Percentiles rank a stretch among this genome's conserved stretches.
These are phyloP conservation scores for Cladosporium austrohemisphaericum DNA, from an alignment of 2,329 filamentous ascomycete genomes.

Conservation along the genomic window DNA sequence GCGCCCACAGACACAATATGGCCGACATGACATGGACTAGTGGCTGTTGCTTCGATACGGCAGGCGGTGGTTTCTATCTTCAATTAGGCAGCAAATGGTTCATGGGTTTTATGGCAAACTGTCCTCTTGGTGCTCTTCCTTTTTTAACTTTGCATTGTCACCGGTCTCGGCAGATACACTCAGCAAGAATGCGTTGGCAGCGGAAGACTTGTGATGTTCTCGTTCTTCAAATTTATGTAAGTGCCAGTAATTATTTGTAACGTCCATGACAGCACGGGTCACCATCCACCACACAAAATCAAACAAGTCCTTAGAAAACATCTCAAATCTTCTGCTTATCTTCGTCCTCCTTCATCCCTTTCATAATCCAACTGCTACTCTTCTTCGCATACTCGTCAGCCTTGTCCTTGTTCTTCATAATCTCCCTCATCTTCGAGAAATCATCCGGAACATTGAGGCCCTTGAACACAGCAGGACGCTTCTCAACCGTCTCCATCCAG, in stretches of 20 bases:
- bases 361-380: slow-evolving; percentile 55
- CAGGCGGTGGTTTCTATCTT: slow-evolving; percentile 7
- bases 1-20: background rate
- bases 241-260: too few relatives aligned
- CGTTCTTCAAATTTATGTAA: too few relatives aligned
- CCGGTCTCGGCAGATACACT: too few relatives aligned
- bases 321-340: slow-evolving; percentile 34
- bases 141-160: too few relatives aligned
- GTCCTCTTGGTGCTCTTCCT: background rate
- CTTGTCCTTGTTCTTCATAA: slow-evolving; percentile 53
- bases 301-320: too few relatives aligned
- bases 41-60: slow-evolving; percentile 5
- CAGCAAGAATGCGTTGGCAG: too few relatives aligned
- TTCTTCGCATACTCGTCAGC: slow-evolving; percentile 53
- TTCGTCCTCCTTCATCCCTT: slow-evolving; percentile 38
- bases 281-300: too few relatives aligned
- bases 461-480: slow-evolving; percentile 67
- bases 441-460: slow-evolving; percentile 66
- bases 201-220: too few relatives aligned
- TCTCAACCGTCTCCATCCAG: slow-evolving; percentile 68
- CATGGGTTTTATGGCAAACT: slow-evolving; percentile 14
- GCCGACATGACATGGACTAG: slow-evolving; percentile 11
- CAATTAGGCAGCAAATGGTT: slow-evolving; percentile 14
- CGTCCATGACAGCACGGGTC: too few relatives aligned
- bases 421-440: slow-evolving; percentile 55